Percentiles rank a stretch among this genome's conserved stretches.
These are phyloP conservation scores for Gossypium lobatum DNA, from an alignment of 441 rosid species.

Conservation along the genomic window DNA sequence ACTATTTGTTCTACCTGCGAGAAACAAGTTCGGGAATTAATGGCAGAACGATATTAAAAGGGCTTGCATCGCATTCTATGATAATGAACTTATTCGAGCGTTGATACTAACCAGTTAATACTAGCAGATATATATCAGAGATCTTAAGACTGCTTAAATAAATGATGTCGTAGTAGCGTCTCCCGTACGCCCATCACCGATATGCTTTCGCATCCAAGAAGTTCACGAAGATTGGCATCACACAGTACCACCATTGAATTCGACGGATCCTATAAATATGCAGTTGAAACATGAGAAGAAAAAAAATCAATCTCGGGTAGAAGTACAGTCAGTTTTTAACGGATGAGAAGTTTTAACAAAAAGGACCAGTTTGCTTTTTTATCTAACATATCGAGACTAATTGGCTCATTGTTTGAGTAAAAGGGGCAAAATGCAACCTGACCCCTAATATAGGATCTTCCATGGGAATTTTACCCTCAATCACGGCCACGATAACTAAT, in stretches of 20 bases:
- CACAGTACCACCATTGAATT: slow-evolving; percentile 75
- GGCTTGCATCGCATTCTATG: neutral
- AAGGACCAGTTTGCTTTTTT: neutral
- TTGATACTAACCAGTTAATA: slow-evolving; percentile 31
- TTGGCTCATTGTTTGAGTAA: no score
- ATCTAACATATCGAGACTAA: no score
- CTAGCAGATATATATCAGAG: slow-evolving; percentile 10
- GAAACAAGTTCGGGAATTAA: neutral
- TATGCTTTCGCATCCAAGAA: slow-evolving; percentile 84
- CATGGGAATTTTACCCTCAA: no score
- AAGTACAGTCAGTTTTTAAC: no score
- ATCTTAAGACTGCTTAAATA: slow-evolving; percentile 48
- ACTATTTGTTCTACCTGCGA: slow-evolving; percentile 53
- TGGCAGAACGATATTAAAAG: no score
- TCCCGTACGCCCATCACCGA: slow-evolving; percentile 73
- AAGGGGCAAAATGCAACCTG: no score
- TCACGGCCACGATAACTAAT: no score
- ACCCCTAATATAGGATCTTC: no score
- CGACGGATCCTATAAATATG: slow-evolving; percentile 43
- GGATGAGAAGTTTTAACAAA: neutral
- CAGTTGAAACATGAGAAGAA: slow-evolving; percentile 3
- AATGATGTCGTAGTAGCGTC: slow-evolving; percentile 61
- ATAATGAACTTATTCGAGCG: neutral
- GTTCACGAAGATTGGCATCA: slow-evolving; percentile 73
- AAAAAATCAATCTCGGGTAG: neutral